Evolutionary conservation across 768 basidiomycete genomes (phyloP).

Genomic region (Gyrodon lividus): DNA sequence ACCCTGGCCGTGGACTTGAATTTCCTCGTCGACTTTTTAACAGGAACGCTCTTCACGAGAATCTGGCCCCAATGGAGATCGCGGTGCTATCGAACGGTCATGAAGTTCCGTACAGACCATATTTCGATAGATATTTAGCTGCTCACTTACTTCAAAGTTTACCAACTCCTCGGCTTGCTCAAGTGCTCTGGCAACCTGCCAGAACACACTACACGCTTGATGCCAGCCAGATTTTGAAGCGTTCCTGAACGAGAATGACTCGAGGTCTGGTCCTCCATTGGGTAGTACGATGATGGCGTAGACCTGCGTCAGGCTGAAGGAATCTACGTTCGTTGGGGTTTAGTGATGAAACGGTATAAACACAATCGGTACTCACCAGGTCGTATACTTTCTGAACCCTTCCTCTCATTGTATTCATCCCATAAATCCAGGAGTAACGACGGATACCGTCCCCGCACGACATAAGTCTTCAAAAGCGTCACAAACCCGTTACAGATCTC

Average conservation of each 20-base stretch:
- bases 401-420: conserved; percentile 78
- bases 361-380: conserved; percentile 57
- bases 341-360: conserved; percentile 3
- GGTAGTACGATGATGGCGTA: conserved; percentile 91
- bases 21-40: conserved; percentile 36
- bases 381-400: conserved; percentile 79
- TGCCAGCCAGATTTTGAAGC: conserved; percentile 68
- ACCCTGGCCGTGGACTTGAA: conserved; percentile 28
- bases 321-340: conserved; percentile 46
- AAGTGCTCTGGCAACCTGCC: conserved; percentile 82
- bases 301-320: conserved; percentile 69
- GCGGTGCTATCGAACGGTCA: conserved; percentile 75
- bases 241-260: conserved; percentile 70
- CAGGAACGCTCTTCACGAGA: conserved; percentile 61
- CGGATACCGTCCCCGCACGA: conserved; percentile 87
- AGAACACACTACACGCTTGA: conserved; percentile 86
- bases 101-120: neutral
- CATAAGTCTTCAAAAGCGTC: conserved; percentile 74
- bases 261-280: conserved; percentile 89
- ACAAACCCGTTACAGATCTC: conserved; percentile 77
- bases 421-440: conserved; percentile 73
- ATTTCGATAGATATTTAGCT: neutral
- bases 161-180: conserved; percentile 77
- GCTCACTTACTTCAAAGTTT: conserved; percentile 75
- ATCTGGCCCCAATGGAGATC: conserved; percentile 99